Evolutionary conservation across 352 stramenopile species (phyloP).

Genomic region (Phytophthora pluvialis): DNA sequence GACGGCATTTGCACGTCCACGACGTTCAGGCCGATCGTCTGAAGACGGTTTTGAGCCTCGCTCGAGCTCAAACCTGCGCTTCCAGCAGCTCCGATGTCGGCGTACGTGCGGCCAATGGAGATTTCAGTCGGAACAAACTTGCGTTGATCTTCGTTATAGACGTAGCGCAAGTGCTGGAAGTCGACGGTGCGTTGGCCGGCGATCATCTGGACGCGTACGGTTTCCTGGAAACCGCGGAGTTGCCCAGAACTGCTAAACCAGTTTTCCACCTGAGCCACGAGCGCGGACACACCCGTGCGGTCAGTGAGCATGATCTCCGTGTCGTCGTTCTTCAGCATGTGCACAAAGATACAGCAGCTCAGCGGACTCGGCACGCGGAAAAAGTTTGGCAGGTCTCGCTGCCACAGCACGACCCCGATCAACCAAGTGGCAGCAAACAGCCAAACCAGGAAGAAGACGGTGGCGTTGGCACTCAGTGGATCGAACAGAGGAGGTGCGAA

Average conservation of each 20-base stretch:
- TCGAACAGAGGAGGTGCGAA: constrained; percentile 40
- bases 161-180: constrained; percentile 57
- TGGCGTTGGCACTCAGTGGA: constrained; percentile 26
- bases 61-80: constrained; percentile 14
- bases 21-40: constrained; percentile 37
- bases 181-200: constrained; percentile 33
- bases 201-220: constrained; percentile 30
- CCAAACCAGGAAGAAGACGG: constrained; percentile 47
- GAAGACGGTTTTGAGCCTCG: constrained; percentile 28
- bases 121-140: constrained; percentile 42
- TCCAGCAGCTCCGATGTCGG: constrained; percentile 20
- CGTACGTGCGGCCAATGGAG: constrained; percentile 32
- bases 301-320: constrained; percentile 43
- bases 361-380: constrained; percentile 37
- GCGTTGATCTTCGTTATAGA: constrained; percentile 34
- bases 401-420: constrained; percentile 29
- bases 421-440: constrained; percentile 37
- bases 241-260: constrained; percentile 26
- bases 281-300: constrained; percentile 31
- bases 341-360: constrained; percentile 38
- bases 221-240: constrained; percentile 38
- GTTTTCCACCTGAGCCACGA: constrained; percentile 39
- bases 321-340: constrained; percentile 41
- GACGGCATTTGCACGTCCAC: constrained; percentile 54
- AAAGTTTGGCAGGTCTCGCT: constrained; percentile 42